Conservation (phyloP, 768 basidiomycete genomes). For the Grammothele lineata region DNA sequence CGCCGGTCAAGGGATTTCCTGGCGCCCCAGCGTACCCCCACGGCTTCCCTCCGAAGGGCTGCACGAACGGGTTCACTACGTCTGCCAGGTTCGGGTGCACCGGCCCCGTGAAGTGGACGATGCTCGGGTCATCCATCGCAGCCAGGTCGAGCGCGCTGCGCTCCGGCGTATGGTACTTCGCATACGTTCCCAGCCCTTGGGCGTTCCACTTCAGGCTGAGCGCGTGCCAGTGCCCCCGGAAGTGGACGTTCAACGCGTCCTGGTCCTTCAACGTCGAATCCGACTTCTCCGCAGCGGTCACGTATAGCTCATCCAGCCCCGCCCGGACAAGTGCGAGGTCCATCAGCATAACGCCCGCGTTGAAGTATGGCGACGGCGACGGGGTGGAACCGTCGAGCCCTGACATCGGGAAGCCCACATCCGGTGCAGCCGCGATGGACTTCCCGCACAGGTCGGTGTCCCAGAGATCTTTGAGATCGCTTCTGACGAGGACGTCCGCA, state of each 20-base stretch:
- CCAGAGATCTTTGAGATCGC: slow-evolving; percentile 40
- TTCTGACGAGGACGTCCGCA: slow-evolving; percentile 45
- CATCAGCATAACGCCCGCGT: slow-evolving; percentile 50
- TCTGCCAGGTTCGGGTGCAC: slow-evolving; percentile 41
- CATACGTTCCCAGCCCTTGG: slow-evolving; percentile 54
- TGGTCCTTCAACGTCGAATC: slow-evolving; percentile 40
- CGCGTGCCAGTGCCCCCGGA: slow-evolving; percentile 38
- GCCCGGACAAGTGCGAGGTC: slow-evolving; percentile 39
- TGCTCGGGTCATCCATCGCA: slow-evolving; percentile 36
- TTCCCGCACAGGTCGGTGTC: slow-evolving; percentile 37
- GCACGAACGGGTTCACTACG: slow-evolving; percentile 48
- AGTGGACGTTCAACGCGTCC: slow-evolving; percentile 47
- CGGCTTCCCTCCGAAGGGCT: slow-evolving; percentile 50
- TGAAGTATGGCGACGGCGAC: slow-evolving; percentile 39
- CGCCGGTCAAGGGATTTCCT: slow-evolving; percentile 42
- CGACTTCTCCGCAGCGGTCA: slow-evolving; percentile 23
- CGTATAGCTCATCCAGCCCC: slow-evolving; percentile 23
- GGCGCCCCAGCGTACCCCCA: slow-evolving; percentile 55
- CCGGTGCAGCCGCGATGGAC: slow-evolving; percentile 40
- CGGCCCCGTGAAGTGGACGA: slow-evolving; percentile 60
- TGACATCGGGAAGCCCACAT: slow-evolving; percentile 48
- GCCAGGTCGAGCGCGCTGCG: slow-evolving; percentile 30
- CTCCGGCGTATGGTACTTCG: slow-evolving; percentile 30
- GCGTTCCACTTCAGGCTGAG: slow-evolving; percentile 49
- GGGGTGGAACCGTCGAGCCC: slow-evolving; percentile 36